These are phyloP conservation scores for Alloteropsis semialata DNA, from an alignment of 176 grass and related monocot species.

Conservation along the genomic window DNA sequence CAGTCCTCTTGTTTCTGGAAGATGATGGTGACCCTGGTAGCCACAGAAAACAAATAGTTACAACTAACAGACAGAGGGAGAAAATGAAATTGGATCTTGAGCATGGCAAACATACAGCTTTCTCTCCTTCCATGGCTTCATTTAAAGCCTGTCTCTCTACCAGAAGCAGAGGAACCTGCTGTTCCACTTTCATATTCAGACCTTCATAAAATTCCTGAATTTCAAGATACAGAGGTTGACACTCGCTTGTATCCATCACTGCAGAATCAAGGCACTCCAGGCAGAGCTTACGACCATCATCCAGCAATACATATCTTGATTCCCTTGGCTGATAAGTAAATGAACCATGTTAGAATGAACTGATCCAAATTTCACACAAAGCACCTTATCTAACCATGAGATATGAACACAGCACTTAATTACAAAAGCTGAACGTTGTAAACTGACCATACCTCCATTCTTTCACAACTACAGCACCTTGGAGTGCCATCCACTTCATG, in stretches of 20 bases:
- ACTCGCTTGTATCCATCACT: slow-evolving; percentile 89
- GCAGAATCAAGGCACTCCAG: slow-evolving; percentile 91
- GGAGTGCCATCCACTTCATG: slow-evolving; percentile 95
- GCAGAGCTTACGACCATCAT: slow-evolving; percentile 89
- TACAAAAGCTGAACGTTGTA: background rate
- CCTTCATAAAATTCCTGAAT: slow-evolving; percentile 95
- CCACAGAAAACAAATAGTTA: slow-evolving; percentile 36
- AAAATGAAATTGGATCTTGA: slow-evolving; percentile 17
- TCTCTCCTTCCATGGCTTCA: slow-evolving; percentile 99
- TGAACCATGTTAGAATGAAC: slow-evolving; percentile 34
- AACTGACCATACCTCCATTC: slow-evolving; percentile 80
- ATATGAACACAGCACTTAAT: background rate
- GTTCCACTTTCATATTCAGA: slow-evolving; percentile 94
- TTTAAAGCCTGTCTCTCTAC: slow-evolving; percentile 98
- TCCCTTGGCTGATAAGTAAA: slow-evolving; percentile 73
- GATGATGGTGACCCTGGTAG: slow-evolving; percentile 76
- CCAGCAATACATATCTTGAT: slow-evolving; percentile 75
- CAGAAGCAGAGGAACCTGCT: slow-evolving; percentile 89
- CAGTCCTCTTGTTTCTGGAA: slow-evolving; percentile 97
- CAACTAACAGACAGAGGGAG: background rate
- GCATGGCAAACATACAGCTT: slow-evolving; percentile 49
- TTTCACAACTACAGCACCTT: slow-evolving; percentile 95
- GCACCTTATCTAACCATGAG: slow-evolving; percentile 10
- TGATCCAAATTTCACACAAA: slow-evolving; percentile 2
- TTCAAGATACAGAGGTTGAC: slow-evolving; percentile 79